Evolutionary conservation across 495 filamentous ascomycete genomes (phyloP), one percentile per base, ranked within the genome.

Genomic region (Aspergillus cristatus): DNA sequence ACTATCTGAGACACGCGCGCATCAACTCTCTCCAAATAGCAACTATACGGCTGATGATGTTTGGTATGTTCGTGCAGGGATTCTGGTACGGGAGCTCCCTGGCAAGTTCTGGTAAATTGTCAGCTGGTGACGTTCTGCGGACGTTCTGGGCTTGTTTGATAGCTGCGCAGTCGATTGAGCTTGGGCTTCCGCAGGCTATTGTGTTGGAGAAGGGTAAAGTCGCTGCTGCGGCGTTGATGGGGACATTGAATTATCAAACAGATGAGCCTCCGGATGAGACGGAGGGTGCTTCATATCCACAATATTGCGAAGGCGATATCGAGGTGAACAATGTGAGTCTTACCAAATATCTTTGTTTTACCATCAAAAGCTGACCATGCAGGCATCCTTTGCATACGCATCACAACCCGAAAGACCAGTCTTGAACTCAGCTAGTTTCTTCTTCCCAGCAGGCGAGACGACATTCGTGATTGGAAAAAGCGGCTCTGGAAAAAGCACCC

Each of bases 401-500:
- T 78, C 81, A 1, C 81, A 84, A 15, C 78, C 77, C 0, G 58
- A 74, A 1, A 74, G 76, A 41, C 38, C 58, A 0, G 82, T 79
- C 14, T 67, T 97, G 6, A 57, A 74, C 0, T 66, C 71, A 7
- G 62, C 63, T 1, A 75, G 60, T 12, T 74, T 94, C 32, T 71
- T 68, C 43, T 94, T 97, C 43, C 74, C 75, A 1, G 67, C 82
- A 0, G 78, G 82, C 0, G 64, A 82, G 49, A 80, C 82, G 4
- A 86, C 77, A 3, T 97, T 93, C 45, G 67, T 98, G 6, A 73
- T 96, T 37, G 91, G 91, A 2, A 71, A 70, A 37, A 94, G 87
- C 46, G 91, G 91, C 1, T 94, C 87, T 10, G 91, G 91, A 0
- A 98, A 98, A 54, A 94, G 85, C 50, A 97, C 91, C 0, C 51